Conservation (phyloP, 306 rosid species). For the Lupinus albus region DNA sequence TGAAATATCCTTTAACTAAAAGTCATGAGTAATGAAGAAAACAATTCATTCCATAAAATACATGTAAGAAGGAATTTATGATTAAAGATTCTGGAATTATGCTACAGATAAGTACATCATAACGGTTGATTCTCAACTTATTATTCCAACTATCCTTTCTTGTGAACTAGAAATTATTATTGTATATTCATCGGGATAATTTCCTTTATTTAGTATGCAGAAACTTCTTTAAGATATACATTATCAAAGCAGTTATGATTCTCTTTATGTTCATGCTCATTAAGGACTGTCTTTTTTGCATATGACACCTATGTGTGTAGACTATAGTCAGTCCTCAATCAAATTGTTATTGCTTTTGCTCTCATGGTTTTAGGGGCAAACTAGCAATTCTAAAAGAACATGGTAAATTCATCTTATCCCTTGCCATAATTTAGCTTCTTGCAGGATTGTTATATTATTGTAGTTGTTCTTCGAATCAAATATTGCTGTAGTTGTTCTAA, state of each 20-base stretch:
- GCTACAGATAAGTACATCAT: conserved; percentile 10
- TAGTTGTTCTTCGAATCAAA: no score
- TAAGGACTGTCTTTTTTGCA: conserved; percentile 79
- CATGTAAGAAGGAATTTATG: neutral
- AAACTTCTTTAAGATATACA: conserved; percentile 1
- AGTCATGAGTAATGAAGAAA: neutral
- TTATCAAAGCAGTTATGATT: neutral
- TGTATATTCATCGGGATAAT: conserved; percentile 13
- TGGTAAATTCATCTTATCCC: conserved; percentile 53
- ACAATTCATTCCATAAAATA: conserved; percentile 18
- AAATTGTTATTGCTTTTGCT: conserved; percentile 77
- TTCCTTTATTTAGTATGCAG: neutral
- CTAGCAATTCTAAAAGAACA: conserved; percentile 82
- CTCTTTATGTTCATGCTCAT: conserved; percentile 12
- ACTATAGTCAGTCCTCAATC: conserved; percentile 66
- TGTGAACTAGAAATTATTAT: neutral
- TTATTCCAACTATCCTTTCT: conserved; percentile 10
- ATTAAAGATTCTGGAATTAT: conserved; percentile 15
- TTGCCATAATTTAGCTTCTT: conserved; percentile 32
- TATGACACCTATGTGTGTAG: conserved; percentile 2
- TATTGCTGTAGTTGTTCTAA: neutral
- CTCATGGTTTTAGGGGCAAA: conserved; percentile 93
- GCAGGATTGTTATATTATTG: neutral
- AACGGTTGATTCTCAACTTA: neutral
- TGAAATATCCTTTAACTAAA: no score